Base-by-base conservation (phyloP, 208 protist species). In the Leptomonas seymouri region DNA sequence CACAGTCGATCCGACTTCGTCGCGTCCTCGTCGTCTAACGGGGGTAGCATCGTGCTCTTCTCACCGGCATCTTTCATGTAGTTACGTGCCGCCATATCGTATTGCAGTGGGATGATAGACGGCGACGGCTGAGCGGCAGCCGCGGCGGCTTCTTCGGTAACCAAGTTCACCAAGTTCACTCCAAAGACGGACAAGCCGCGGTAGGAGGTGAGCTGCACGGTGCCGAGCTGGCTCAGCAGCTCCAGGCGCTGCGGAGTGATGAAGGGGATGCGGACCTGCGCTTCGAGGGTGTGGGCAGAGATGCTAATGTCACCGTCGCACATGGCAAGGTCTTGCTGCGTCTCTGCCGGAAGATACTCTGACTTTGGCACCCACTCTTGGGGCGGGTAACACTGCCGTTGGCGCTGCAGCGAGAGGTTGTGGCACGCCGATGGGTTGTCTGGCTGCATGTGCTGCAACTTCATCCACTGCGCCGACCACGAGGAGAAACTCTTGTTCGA, bases 211-310 rank as follows among this genome's bases (percentile, higher is more conserved):
- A 93, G 71, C 60, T 90, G 82, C 63, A 90, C 67, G 31, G 64
- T 78, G 21, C 61, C 76, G 21, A 81, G 62, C 27, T 74, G 76
- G 23, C 73, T 63, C 53, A 93, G 79, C 51, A 93, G 69, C 23
- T 59, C 67, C 42, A 93, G 72, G 0, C 88, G 85, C 50, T 91
- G 70, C 36, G 74, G 74, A 0, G 88, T 93, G 51, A 85, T 93
- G 62, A 83, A 91, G 6, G 88, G 88, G 59, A 91, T 81, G 27
- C 59, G 50, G 30, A 93, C 65, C 34, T 74, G 70, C 23, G 73
- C 80, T 21, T 71, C 76, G 50, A 56, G 61, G 45, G 60, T 81
- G 42, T 72, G 62, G 0, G 56, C 53, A 5, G 74, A 51, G 31
- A 87, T 53, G 34, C 48, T 61, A 9, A 67, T 66, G 63, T 55